Percentiles rank a stretch among this genome's conserved stretches.
Conservation (phyloP, 257 asterid species). For the Penstemon davidsonii region DNA sequence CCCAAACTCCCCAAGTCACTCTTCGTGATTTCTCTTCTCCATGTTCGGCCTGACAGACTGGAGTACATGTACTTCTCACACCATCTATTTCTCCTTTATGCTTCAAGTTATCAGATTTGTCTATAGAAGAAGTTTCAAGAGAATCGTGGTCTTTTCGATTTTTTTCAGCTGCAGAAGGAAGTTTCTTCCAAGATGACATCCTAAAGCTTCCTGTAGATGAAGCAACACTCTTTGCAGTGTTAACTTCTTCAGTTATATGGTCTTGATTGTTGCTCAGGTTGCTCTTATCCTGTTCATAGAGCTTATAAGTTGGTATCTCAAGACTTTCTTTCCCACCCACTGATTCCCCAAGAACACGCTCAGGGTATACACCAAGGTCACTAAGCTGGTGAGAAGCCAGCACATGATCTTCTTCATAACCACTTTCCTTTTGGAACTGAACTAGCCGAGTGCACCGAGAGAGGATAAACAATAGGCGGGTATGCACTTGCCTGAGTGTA, state of each 20-base stretch:
- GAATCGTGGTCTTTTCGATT: constrained; percentile 49
- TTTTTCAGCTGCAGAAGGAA: constrained; percentile 76
- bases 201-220: constrained; percentile 73
- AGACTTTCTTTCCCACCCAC: constrained; percentile 31
- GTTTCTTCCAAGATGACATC: constrained; percentile 98
- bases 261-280: constrained; percentile 36
- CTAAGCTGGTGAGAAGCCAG: constrained; percentile 77
- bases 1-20: constrained; percentile 74
- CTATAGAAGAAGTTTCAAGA: constrained; percentile 48
- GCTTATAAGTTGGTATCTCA: constrained; percentile 36
- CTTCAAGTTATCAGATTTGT: constrained; percentile 40
- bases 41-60: constrained; percentile 42
- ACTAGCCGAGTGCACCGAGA: constrained; percentile 94
- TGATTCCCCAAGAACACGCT: constrained; percentile 40
- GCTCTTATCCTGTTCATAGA: constrained; percentile 40
- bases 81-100: constrained; percentile 41
- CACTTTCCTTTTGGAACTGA: constrained; percentile 90
- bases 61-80: constrained; percentile 44
- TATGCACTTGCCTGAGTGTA: constrained; percentile 73
- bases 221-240: constrained; percentile 67
- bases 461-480: constrained; percentile 87
- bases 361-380: constrained; percentile 82
- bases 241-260: constrained; percentile 59
- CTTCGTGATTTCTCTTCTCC: constrained; percentile 54
- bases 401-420: constrained; percentile 72